A percentile compares a stretch with the other conserved stretches of the same genome.
These are phyloP conservation scores for Chalciporus chontae DNA, from an alignment of 768 basidiomycete genomes.

Conservation along the genomic window DNA sequence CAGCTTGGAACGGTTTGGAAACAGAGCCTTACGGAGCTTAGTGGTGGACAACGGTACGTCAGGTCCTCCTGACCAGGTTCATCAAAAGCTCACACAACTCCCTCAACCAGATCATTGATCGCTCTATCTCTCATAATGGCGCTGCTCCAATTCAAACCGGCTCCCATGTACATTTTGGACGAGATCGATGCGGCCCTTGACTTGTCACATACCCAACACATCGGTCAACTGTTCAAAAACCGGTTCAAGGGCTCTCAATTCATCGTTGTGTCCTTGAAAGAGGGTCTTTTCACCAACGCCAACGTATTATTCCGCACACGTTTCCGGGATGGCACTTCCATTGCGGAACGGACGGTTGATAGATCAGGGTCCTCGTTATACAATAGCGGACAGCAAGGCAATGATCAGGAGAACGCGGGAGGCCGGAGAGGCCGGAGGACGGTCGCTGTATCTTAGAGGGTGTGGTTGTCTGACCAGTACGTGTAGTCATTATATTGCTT, in stretches of 20 bases:
- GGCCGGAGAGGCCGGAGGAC: constrained; percentile 21
- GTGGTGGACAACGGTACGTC: constrained; percentile 90
- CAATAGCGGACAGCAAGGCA: constrained; percentile 12
- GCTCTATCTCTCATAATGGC: constrained; percentile 98
- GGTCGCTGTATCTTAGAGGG: neutral
- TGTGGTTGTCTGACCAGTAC: neutral
- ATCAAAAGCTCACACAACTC: constrained; percentile 1
- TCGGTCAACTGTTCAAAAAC: constrained; percentile 95
- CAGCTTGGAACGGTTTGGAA: constrained; percentile 96
- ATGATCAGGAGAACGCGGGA: constrained; percentile 9
- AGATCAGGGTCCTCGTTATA: constrained; percentile 52
- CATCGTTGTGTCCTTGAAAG: constrained; percentile 96
- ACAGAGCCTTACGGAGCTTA: constrained; percentile 92
- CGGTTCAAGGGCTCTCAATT: constrained; percentile 98
- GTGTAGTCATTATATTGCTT: neutral
- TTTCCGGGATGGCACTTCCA: constrained; percentile 90
- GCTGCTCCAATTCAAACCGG: constrained; percentile 97
- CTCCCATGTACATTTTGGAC: constrained; percentile 98
- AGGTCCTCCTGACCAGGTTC: neutral
- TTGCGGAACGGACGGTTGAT: constrained; percentile 79
- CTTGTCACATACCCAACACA: constrained; percentile 94
- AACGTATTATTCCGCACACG: constrained; percentile 92
- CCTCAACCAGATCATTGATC: constrained; percentile 75
- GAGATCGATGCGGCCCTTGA: constrained; percentile 98
- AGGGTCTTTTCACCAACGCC: constrained; percentile 95